Conservation (phyloP, 345 rosid species). For the Rhizophora mangle region DNA sequence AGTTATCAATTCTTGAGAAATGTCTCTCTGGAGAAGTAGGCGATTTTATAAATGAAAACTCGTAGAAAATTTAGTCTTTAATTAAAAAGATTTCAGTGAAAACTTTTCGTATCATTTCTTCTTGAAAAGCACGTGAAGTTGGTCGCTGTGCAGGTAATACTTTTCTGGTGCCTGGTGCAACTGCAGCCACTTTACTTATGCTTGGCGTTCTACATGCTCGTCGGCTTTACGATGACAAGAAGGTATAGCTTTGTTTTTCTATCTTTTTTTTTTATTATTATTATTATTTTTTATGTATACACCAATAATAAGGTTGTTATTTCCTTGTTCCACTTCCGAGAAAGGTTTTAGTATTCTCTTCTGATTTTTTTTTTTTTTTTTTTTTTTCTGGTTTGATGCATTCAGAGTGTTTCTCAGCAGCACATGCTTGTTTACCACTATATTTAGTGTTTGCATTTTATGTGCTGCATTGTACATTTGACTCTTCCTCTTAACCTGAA, state of each 20-base stretch:
- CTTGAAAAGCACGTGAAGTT: constrained; percentile 4
- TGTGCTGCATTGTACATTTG: not conserved
- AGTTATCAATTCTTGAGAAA: too few species aligned
- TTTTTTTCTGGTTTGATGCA: too few species aligned
- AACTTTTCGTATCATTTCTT: not conserved
- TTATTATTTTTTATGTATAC: not conserved
- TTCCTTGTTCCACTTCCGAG: not conserved
- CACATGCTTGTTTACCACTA: not conserved
- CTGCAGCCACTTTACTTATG: constrained; percentile 87
- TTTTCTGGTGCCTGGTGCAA: constrained; percentile 83
- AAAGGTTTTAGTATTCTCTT: not conserved
- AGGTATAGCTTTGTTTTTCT: constrained; percentile 35
- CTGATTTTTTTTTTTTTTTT: too few species aligned
- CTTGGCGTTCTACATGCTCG: constrained; percentile 96
- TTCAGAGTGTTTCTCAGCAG: too few species aligned
- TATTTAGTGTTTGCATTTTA: not conserved
- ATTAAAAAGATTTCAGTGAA: too few species aligned
- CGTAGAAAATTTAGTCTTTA: not conserved
- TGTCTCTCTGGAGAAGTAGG: too few species aligned
- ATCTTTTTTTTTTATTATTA: too few species aligned
- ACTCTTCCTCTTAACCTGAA: not conserved
- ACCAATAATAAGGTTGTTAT: not conserved
- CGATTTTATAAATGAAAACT: too few species aligned
- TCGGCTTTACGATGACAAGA: constrained; percentile 80
- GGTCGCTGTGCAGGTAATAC: constrained; percentile 47